phyloP scores from a whole-genome alignment of 306 rosid genomes.

The Alnus glutinosa region DNA sequence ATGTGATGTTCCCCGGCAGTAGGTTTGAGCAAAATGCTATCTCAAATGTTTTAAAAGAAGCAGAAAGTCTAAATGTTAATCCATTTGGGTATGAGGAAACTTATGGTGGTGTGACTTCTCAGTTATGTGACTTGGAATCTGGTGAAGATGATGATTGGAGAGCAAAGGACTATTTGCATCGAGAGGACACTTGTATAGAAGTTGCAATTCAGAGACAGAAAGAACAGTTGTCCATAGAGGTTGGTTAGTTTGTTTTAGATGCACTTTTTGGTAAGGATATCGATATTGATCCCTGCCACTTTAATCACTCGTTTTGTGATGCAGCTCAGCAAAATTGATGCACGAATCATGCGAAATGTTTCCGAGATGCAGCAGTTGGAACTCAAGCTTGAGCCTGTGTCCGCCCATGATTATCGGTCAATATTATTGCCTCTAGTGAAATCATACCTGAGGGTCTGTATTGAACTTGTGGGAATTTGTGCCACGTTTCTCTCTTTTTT shows the following conservation, averaged over 20 bases:
- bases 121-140: conserved; percentile 78
- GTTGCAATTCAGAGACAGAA: conserved; percentile 82
- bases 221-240: conserved; percentile 84
- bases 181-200: conserved; percentile 77
- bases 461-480: conserved; percentile 30
- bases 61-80: conserved; percentile 63
- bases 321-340: conserved; percentile 94
- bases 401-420: conserved; percentile 76
- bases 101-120: conserved; percentile 63
- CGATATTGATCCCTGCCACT: conserved; percentile 28
- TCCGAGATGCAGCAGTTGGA: conserved; percentile 84
- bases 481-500: conserved; percentile 14
- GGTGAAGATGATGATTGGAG: conserved; percentile 92
- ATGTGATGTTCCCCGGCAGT: conserved; percentile 46
- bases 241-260: conserved; percentile 36
- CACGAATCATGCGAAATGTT: conserved; percentile 66
- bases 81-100: conserved; percentile 72
- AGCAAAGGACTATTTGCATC: conserved; percentile 72
- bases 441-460: conserved; percentile 83
- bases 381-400: conserved; percentile 75
- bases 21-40: conserved; percentile 72
- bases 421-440: conserved; percentile 85
- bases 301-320: conserved; percentile 36
- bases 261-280: conserved; percentile 15
- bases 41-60: conserved; percentile 80